These are phyloP conservation scores for Beta vulgaris DNA, from an alignment of 148 eudicot genomes.

Conservation along the genomic window DNA sequence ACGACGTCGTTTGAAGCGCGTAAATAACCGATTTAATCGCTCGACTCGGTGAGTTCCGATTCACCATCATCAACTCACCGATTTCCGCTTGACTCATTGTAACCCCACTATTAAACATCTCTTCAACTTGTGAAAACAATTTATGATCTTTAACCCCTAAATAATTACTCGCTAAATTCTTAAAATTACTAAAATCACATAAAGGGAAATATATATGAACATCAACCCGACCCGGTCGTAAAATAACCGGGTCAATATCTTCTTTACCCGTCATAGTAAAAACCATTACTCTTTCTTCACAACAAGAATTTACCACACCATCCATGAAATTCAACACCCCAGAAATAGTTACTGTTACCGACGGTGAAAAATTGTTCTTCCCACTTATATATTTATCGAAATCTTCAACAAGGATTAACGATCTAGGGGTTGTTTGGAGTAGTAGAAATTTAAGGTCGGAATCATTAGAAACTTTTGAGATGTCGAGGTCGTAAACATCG, in stretches of 20 bases:
- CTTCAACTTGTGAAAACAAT: conserved; percentile 76
- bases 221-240: conserved; percentile 86
- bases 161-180: conserved; percentile 59
- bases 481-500: conserved; percentile 72
- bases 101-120: conserved; percentile 60
- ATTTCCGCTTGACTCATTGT: conserved; percentile 79
- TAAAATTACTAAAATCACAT: conserved; percentile 73
- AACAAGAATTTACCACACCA: conserved; percentile 65
- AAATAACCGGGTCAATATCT: conserved; percentile 49
- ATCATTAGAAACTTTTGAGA: conserved; percentile 48
- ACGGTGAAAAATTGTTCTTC: background rate
- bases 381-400: conserved; percentile 48
- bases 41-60: conserved; percentile 78
- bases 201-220: conserved; percentile 76
- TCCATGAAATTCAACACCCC: conserved; percentile 88
- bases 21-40: conserved; percentile 76
- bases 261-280: conserved; percentile 80
- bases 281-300: conserved; percentile 68
- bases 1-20: conserved; percentile 50
- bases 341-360: conserved; percentile 36
- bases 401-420: conserved; percentile 71
- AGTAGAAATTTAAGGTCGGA: conserved; percentile 60
- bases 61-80: conserved; percentile 72
- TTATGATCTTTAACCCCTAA: conserved; percentile 81
- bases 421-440: conserved; percentile 46